Conservation (phyloP, 164 flowering plant genomes). For the Liquidambar formosana region DNA sequence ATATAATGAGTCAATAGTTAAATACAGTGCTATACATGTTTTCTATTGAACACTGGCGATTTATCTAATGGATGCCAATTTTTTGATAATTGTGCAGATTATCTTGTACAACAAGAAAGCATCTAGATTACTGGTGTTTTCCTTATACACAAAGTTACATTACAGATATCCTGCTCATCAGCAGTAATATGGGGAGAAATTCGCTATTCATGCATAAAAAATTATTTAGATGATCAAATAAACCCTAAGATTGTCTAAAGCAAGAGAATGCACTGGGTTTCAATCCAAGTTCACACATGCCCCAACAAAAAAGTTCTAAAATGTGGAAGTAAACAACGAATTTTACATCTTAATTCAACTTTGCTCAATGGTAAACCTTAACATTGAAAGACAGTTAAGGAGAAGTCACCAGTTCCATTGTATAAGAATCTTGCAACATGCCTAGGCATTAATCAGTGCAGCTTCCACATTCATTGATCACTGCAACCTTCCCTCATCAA, state of each 20-base stretch:
- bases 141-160: not conserved
- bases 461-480: slow-evolving; percentile 16
- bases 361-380: not conserved
- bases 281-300: not conserved
- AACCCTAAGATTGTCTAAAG: not conserved
- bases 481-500: slow-evolving; percentile 18
- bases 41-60: not conserved
- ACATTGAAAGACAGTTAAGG: not conserved
- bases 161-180: not conserved
- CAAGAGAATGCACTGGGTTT: not conserved
- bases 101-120: not conserved
- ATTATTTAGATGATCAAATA: not conserved
- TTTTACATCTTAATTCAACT: not conserved
- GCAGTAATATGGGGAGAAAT: not conserved
- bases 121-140: not conserved
- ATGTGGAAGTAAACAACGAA: not conserved
- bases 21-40: too few species aligned
- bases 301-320: not conserved
- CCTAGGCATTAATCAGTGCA: not conserved
- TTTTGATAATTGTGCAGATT: not conserved
- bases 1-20: too few species aligned
- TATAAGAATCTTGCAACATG: slow-evolving; percentile 1
- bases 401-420: not conserved
- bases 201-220: not conserved
- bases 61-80: not conserved